Percentiles rank a stretch among this genome's conserved stretches.
These are phyloP conservation scores for Tremella yokohamensis DNA, from an alignment of 768 basidiomycete species.

Conservation along the genomic window DNA sequence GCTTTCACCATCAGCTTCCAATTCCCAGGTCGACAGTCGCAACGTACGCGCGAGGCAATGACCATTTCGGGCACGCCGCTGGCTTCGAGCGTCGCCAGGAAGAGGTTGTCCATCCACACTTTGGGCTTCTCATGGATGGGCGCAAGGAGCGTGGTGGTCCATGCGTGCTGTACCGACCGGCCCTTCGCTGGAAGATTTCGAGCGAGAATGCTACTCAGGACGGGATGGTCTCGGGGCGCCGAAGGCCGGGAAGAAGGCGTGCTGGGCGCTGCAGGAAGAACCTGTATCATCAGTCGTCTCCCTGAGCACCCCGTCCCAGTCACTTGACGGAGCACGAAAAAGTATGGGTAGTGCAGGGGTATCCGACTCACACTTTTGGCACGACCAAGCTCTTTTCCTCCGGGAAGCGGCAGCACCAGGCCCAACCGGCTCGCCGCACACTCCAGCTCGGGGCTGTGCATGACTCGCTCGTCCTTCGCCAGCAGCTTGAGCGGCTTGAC, in stretches of 20 bases:
- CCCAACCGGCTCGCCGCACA: slow-evolving; percentile 13
- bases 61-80: slow-evolving; percentile 32
- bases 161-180: slow-evolving; percentile 33
- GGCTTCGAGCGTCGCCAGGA: slow-evolving; percentile 37
- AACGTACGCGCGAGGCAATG: slow-evolving; percentile 32
- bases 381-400: slow-evolving; percentile 11
- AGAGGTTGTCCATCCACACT: slow-evolving; percentile 39
- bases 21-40: neutral
- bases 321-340: neutral
- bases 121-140: slow-evolving; percentile 27
- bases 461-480: slow-evolving; percentile 13
- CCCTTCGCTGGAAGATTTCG: slow-evolving; percentile 29
- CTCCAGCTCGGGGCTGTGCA: slow-evolving; percentile 14
- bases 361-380: slow-evolving; percentile 1
- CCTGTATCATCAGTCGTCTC: neutral
- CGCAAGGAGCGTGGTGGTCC: slow-evolving; percentile 32
- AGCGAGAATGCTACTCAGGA: slow-evolving; percentile 30
- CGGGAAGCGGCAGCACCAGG: slow-evolving; percentile 3
- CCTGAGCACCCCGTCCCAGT: neutral
- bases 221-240: slow-evolving; percentile 25
- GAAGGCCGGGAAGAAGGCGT: neutral
- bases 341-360: neutral
- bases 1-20: slow-evolving; percentile 23
- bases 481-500: slow-evolving; percentile 33
- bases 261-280: slow-evolving; percentile 9